Evolutionary conservation across 1,284 basidiomycete genomes (phyloP).

Genomic region (Rhodotorula sp.): DNA sequence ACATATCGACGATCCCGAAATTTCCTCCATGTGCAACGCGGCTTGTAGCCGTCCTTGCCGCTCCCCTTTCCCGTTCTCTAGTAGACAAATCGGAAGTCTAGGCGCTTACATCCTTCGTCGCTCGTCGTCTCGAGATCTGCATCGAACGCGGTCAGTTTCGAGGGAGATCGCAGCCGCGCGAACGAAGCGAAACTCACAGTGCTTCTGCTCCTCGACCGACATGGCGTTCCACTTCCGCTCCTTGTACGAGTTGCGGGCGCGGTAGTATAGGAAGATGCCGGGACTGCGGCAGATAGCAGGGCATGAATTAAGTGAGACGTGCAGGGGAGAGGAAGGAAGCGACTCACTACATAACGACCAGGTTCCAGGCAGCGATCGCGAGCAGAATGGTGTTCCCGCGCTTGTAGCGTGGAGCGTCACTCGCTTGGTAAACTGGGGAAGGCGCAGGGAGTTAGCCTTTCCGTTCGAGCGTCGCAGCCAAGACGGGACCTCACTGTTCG

Average conservation of each 20-base stretch:
- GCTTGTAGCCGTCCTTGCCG: too few relatives aligned
- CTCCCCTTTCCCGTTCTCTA: slow-evolving; percentile 2
- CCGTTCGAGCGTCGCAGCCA: too few relatives aligned
- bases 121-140: slow-evolving; percentile 38
- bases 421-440: slow-evolving; percentile 20
- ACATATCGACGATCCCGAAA: too few relatives aligned
- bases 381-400: slow-evolving; percentile 32
- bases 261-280: slow-evolving; percentile 39
- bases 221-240: slow-evolving; percentile 39
- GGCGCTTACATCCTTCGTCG: slow-evolving; percentile 39
- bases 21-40: too few relatives aligned
- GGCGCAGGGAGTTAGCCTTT: too few relatives aligned
- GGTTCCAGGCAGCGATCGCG: slow-evolving; percentile 30
- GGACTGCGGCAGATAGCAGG: not conserved
- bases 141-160: not conserved
- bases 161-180: not conserved
- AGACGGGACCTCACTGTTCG: slow-evolving; percentile 17
- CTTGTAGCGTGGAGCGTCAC: slow-evolving; percentile 25
- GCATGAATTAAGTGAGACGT: not conserved
- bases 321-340: not conserved
- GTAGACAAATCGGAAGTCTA: slow-evolving; percentile 43
- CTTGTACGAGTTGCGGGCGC: slow-evolving; percentile 30
- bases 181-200: slow-evolving; percentile 22
- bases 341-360: slow-evolving; percentile 26
- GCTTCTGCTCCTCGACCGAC: slow-evolving; percentile 33